A percentile compares a stretch with the other conserved stretches of the same genome.
phyloP scores from a whole-genome alignment of 2,329 filamentous ascomycete species.

The Colletotrichum australisinense region DNA sequence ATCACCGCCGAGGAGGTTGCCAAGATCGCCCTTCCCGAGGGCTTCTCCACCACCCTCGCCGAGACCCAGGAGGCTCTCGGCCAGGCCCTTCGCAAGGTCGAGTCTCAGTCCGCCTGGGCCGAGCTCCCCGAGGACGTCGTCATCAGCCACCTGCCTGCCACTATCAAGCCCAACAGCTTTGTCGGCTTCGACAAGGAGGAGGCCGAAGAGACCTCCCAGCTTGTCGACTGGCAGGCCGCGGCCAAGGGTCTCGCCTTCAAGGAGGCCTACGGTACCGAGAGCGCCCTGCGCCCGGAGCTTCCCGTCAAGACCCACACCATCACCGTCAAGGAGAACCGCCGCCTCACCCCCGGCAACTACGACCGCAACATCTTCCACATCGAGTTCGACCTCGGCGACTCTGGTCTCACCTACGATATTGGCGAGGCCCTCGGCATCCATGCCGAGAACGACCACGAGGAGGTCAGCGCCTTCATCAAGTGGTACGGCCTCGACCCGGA shows the following conservation, averaged over 20 bases:
- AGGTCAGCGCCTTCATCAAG: constrained; percentile 87
- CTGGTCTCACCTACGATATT: constrained; percentile 95
- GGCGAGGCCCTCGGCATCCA: constrained; percentile 97
- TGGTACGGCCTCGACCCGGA: constrained; percentile 87
- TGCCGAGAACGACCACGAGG: constrained; percentile 86
- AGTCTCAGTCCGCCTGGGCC: constrained; percentile 84
- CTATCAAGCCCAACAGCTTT: constrained; percentile 85
- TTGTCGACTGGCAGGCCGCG: constrained; percentile 83
- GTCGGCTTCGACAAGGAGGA: constrained; percentile 82
- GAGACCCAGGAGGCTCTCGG: constrained; percentile 76
- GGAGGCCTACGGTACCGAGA: constrained; percentile 86
- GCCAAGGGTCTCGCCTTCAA: constrained; percentile 94
- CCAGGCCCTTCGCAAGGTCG: constrained; percentile 76
- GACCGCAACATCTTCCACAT: constrained; percentile 99
- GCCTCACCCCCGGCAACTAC: constrained; percentile 87
- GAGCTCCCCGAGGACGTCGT: constrained; percentile 71
- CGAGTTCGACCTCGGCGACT: constrained; percentile 93
- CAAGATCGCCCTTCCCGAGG: constrained; percentile 71
- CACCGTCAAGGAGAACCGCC: constrained; percentile 93
- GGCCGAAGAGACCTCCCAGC: constrained; percentile 70
- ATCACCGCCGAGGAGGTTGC: constrained; percentile 70
- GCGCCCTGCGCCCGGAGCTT: constrained; percentile 84
- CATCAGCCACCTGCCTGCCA: constrained; percentile 65
- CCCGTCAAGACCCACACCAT: constrained; percentile 88
- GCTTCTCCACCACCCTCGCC: constrained; percentile 58